Percentiles rank a stretch among this genome's conserved stretches.
These are phyloP conservation scores for Ustanciosporium gigantosporum DNA, from an alignment of 1,284 basidiomycete species.

Conservation along the genomic window DNA sequence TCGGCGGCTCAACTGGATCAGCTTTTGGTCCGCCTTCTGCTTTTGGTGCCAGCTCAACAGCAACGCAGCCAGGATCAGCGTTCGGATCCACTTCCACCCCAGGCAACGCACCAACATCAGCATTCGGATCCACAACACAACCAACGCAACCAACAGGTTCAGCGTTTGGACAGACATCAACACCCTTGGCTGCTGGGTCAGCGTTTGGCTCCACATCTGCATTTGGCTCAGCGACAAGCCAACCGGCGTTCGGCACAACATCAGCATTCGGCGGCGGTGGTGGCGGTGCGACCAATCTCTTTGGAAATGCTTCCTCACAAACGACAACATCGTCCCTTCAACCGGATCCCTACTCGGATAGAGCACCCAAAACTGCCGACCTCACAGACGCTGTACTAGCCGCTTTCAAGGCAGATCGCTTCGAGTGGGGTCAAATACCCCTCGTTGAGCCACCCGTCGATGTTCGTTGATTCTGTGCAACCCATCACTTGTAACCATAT, in stretches of 20 bases:
- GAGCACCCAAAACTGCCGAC: conserved; percentile 13
- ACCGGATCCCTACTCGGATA: conserved; percentile 13
- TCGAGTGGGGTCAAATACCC: conserved; percentile 29
- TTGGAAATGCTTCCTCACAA: no score
- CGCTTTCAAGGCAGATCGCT: conserved; percentile 10
- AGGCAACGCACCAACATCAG: no score
- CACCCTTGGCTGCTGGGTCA: background rate
- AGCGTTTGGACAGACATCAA: no score
- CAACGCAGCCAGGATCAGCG: background rate
- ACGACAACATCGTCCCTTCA: background rate
- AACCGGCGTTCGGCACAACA: no score
- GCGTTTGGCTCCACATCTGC: conserved; percentile 28
- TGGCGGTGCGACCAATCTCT: no score
- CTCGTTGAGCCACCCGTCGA: conserved; percentile 33
- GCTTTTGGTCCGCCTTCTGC: background rate
- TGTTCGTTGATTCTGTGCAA: conserved; percentile 14
- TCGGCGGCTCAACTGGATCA: background rate
- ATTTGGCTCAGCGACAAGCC: no score
- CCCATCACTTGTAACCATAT: background rate
- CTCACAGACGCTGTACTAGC: conserved; percentile 14
- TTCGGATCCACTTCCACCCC: background rate
- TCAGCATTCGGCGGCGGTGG: no score
- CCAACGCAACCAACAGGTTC: no score
- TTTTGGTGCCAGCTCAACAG: background rate
- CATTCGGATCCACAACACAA: no score